phyloP scores from a whole-genome alignment of 2,329 filamentous ascomycete species.

The Fusarium anguioides region DNA sequence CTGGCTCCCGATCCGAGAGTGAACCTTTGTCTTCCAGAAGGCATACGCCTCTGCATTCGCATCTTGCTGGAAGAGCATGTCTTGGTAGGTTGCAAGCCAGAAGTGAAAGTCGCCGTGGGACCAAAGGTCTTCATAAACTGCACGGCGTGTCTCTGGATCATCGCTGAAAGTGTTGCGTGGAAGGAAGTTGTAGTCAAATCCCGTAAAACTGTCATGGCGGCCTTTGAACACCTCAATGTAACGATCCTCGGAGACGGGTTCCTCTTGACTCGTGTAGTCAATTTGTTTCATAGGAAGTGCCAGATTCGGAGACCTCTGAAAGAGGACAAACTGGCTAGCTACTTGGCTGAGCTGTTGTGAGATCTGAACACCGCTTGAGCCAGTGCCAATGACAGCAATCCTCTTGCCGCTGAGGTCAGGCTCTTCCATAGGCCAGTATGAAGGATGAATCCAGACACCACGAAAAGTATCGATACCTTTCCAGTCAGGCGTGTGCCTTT shows the following conservation, averaged over 20 bases:
- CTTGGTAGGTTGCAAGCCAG: slow-evolving; percentile 59
- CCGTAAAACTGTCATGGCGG: not conserved
- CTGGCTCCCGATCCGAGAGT: slow-evolving; percentile 50
- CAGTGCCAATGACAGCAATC: not conserved
- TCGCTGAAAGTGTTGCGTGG: not conserved
- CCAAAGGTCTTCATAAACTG: slow-evolving; percentile 48
- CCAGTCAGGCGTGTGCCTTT: not conserved
- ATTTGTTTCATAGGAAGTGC: not conserved
- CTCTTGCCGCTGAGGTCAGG: not conserved
- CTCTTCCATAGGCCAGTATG: not conserved
- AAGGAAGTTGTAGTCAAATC: not conserved
- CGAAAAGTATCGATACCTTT: not conserved
- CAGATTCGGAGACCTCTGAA: not conserved
- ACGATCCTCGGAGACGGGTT: not conserved
- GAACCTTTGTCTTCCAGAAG: slow-evolving; percentile 60
- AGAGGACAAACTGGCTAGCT: not conserved
- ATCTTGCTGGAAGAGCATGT: slow-evolving; percentile 54
- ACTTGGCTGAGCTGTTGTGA: not conserved
- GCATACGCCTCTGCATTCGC: slow-evolving; percentile 59
- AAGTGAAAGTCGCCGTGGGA: slow-evolving; percentile 59
- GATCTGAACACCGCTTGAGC: rapidly evolving
- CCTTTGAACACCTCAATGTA: not conserved
- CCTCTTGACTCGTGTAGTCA: not conserved
- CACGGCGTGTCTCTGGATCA: not conserved
- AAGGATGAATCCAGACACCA: not conserved